Evolutionary conservation across 2,329 filamentous ascomycete genomes (phyloP).

Genomic region (Huntiella savannae): DNA sequence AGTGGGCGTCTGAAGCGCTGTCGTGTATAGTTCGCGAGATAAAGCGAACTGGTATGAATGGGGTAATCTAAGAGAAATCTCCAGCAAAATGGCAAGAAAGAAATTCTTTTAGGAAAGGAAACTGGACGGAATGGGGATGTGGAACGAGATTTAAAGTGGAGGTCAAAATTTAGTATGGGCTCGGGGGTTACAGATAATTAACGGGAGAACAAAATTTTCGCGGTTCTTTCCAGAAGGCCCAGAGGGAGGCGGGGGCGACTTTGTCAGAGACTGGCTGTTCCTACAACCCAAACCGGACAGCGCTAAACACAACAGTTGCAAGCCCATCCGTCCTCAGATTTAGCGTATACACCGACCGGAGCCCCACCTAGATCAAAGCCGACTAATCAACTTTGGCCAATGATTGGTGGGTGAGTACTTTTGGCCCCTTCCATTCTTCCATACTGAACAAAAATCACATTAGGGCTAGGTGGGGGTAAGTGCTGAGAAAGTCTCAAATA

Average conservation of each 20-base stretch:
- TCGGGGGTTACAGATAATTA: background rate
- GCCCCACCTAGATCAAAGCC: constrained; percentile 6
- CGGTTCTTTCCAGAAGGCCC: constrained; percentile 1
- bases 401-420: constrained; percentile 10
- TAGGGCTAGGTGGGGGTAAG: constrained; percentile 11
- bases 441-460: constrained; percentile 6
- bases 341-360: background rate
- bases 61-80: constrained; percentile 25
- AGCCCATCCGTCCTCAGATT: background rate
- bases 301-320: too few species aligned
- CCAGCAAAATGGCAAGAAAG: constrained; percentile 28
- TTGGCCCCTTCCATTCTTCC: constrained; percentile 5
- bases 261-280: background rate
- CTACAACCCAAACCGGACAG: too few species aligned
- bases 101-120: constrained; percentile 22
- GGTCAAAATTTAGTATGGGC: constrained; percentile 6
- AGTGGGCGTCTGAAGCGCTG: constrained; percentile 21
- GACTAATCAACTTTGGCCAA: constrained; percentile 8
- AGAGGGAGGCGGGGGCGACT: constrained; percentile 7
- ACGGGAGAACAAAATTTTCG: constrained; percentile 1
- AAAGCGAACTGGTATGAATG: constrained; percentile 7
- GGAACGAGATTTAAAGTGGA: constrained; percentile 6
- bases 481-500: too few species aligned
- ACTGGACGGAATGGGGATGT: constrained; percentile 12
- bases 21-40: constrained; percentile 16